Percentiles rank a stretch among this genome's conserved stretches.
These are phyloP conservation scores for Trichomonas vaginalis DNA, from an alignment of 208 protist genomes.

Conservation along the genomic window DNA sequence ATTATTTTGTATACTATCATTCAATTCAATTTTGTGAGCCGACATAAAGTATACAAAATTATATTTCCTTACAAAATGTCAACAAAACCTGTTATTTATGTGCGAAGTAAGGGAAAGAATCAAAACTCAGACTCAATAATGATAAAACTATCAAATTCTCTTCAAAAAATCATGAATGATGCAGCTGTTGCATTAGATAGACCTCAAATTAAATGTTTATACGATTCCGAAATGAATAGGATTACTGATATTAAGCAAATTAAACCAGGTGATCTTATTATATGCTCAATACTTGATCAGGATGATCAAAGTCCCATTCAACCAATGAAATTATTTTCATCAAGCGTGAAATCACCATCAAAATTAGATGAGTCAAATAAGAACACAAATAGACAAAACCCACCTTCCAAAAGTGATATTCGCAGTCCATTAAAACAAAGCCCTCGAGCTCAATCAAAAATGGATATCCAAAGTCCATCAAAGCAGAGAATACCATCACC, in stretches of 20 bases:
- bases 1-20: no score
- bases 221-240: background rate
- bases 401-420: background rate
- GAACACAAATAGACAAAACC: background rate
- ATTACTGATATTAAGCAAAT: background rate
- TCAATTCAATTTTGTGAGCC: no score
- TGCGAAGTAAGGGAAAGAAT: background rate
- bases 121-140: background rate
- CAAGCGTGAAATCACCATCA: background rate
- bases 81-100: background rate
- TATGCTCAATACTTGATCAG: background rate
- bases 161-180: background rate
- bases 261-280: background rate
- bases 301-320: background rate
- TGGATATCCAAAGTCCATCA: background rate
- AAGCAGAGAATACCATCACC: background rate
- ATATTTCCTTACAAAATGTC: no score
- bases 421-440: background rate
- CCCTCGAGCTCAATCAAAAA: background rate
- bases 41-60: no score
- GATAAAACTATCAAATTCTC: background rate
- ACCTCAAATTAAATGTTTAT: background rate
- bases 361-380: background rate
- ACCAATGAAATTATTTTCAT: background rate
- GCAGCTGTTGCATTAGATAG: background rate